Base-by-base conservation (phyloP, 768 basidiomycete genomes). In the Mycena haematopus region DNA sequence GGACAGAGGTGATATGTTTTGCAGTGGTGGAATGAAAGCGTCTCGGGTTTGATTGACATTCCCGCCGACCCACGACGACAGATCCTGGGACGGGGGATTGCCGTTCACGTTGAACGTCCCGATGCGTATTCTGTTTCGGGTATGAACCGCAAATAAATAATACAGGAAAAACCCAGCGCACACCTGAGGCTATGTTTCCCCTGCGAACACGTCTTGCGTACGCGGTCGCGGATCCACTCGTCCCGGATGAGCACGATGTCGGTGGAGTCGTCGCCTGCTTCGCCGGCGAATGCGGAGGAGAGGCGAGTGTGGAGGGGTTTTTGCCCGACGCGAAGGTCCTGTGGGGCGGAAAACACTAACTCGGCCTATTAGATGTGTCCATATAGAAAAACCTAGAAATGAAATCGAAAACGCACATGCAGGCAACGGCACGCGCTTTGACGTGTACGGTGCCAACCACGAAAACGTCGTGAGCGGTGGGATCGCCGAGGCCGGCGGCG, bases 81-180 rank as follows among this genome's bases (percentile, higher is more conserved):
- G 75, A 70, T 92, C 89, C 65, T 90, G 88, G 2, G 88, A 86
- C 0, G 93, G 90, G 38, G 83, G 66, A 69, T 86, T 87, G 1
- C 91, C 92, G 67, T 93, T 92, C 49, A 94, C 92, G 67, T 95
- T 95, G 78, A 94, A 95, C 0, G 90, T 91, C 22, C 92, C 91
- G 19, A 90, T 62, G 7, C 90, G 87, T 52, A 93, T 70, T 33
- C 90, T 91, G 25, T 15, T 13, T 58, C 58, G 50, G 33, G 27
- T 44, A 24, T 21, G 17, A 33, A 35, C 17, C 27, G 45, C 13
- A 6, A 9, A 25, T 13, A n/a, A 46, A 52, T 10, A 51, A 38
- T 24, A 58, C 35, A n/a, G 9, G 52, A 57, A 6, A 33, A 33
- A 33, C 31, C 6, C 17, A 53, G 29, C 19, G 19, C 70, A 53